Evolutionary conservation across 805 yeast genomes (phyloP), one percentile per base, ranked within the genome.

Genomic region (Wilhelminamyces savonicus): DNA sequence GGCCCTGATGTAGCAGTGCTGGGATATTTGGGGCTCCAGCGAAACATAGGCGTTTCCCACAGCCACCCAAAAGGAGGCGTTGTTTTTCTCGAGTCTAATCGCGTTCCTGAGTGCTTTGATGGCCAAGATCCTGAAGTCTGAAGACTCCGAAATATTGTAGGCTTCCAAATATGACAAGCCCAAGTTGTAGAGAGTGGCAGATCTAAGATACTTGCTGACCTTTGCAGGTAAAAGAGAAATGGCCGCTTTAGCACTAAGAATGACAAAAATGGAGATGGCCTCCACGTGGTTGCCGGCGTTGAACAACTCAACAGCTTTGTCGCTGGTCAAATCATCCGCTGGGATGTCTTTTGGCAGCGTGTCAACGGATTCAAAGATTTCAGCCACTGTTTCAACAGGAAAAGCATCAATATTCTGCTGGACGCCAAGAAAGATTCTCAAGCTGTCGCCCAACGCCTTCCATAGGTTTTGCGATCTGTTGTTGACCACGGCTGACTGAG

Each of bases 1-100:
- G 1, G 97, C 88, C 39, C 84, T 81, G 43, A 92, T 82, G 44
- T 83, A 85, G 52, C 96, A 86, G 57, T 92, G 99, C 55, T 92
- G 99, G 0, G 97, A 66, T 5, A 85, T 82, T 27, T 72, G 69
- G 0, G 90, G 78, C 40, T 76, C 82, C 4, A 65, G 54, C 3
- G 74, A 58, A 31, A 78, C 67, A 6, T 85, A 74, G 0, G 87
- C 82, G 33, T 81, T 70, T 10, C 97, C 98, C 17, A 90, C 62
- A 0, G 83, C 79, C 30, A 74, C 65, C 99, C 99, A 92, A 34
- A 76, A 76, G 13, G 71, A 76, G 2, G 81, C 63, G 38, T 81
- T 82, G 34, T 69, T 72, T 4, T 79, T 69, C 51, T 90, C 96
- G 7, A 76, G 56, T 32, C 71, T 76, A 31, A 88, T 76, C 0